phyloP scores from a whole-genome alignment of 2,329 filamentous ascomycete genomes.

The Moelleriella libera region DNA sequence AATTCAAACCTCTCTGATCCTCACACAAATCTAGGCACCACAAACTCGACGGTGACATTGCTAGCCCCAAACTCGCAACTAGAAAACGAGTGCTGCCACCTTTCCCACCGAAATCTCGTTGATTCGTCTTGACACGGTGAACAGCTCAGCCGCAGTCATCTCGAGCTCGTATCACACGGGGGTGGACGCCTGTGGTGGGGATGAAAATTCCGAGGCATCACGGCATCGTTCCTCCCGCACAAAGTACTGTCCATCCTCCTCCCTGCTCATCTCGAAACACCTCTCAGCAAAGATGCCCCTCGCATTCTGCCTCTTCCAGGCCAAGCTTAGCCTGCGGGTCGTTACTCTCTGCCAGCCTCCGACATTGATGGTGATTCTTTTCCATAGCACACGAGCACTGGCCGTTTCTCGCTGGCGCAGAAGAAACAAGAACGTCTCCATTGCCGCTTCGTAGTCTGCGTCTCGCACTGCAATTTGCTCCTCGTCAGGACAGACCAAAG shows the following conservation, averaged over 20 bases:
- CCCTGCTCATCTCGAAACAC: conserved; percentile 27
- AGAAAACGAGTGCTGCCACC: too few relatives aligned
- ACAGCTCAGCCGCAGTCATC: neutral
- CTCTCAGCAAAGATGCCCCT: conserved; percentile 30
- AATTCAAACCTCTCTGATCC: too few relatives aligned
- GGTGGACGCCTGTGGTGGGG: conserved; percentile 1
- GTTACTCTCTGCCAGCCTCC: conserved; percentile 31
- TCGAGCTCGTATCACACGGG: neutral
- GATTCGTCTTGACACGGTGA: too few relatives aligned
- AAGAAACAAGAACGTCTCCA: conserved; percentile 19
- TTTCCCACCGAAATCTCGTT: too few relatives aligned
- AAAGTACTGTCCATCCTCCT: conserved; percentile 7
- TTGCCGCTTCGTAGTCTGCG: conserved; percentile 21
- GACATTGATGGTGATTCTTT: conserved; percentile 28
- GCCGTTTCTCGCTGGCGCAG: conserved; percentile 12
- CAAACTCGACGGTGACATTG: too few relatives aligned
- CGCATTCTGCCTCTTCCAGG: conserved; percentile 25
- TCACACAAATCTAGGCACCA: too few relatives aligned
- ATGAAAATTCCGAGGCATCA: conserved; percentile 11
- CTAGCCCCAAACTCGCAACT: too few relatives aligned
- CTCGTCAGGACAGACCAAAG: conserved; percentile 20
- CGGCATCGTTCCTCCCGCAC: conserved; percentile 14
- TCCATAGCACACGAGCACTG: conserved; percentile 16
- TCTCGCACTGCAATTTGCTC: conserved; percentile 14
- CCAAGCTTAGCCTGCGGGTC: conserved; percentile 25